Percentiles rank a stretch among this genome's conserved stretches.
Evolutionary conservation across 805 yeast genomes (phyloP).

Genomic region (Yarrowia bubula): DNA sequence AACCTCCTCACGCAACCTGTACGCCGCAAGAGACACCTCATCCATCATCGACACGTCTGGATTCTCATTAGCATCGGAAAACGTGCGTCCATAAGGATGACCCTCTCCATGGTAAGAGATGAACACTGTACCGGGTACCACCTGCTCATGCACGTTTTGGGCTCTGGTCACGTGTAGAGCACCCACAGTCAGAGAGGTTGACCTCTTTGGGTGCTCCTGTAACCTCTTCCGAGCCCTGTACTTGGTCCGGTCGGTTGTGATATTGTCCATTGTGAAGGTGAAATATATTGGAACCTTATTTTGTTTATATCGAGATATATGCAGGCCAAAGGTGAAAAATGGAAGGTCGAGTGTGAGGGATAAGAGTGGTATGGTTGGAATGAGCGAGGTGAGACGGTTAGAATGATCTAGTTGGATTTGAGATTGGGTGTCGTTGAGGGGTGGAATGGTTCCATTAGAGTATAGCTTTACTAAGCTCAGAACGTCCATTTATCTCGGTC

Average conservation of each 20-base stretch:
- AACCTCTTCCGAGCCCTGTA: no score
- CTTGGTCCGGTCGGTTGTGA: no score
- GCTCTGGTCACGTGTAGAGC: background rate
- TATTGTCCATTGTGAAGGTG: no score
- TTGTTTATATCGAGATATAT: no score
- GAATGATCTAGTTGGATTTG: background rate
- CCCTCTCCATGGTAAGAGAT: slow-evolving; percentile 3
- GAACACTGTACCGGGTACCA: background rate
- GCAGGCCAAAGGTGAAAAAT: no score
- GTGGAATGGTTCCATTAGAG: no score
- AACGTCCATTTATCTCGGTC: background rate
- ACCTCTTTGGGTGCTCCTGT: no score
- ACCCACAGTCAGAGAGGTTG: no score
- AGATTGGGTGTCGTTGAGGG: background rate
- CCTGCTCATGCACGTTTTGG: background rate
- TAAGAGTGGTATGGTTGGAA: background rate
- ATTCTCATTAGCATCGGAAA: background rate
- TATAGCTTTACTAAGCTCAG: no score
- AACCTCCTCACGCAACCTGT: no score
- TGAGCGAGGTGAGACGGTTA: background rate
- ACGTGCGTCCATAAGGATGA: background rate
- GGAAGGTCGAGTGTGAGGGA: no score
- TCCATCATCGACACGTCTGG: background rate
- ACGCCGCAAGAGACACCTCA: background rate
- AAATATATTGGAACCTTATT: no score